Evolutionary conservation across 331 rosid genomes (phyloP), one percentile per base, ranked within the genome.

Genomic region (Arachis monticola): DNA sequence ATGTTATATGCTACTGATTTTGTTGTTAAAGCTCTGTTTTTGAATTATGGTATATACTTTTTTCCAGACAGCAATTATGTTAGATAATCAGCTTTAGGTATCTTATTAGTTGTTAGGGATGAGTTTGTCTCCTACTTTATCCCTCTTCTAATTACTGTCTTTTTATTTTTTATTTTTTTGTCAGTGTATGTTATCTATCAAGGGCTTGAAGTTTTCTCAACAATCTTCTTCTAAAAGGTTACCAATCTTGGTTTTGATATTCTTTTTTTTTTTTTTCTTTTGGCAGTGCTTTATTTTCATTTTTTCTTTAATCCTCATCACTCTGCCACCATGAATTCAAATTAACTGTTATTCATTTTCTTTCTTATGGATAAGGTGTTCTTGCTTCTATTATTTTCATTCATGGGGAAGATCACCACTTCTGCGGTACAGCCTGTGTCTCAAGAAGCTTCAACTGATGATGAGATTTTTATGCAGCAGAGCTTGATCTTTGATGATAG

Each of bases 401-500:
- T 71, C 71, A 85, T 83, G 93, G 93, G 92, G 82, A 90, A 81
- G 69, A 74, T 87, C 83, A 67, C 85, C 11, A 48, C 89, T 63
- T 88, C 97, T 77, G 79, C 82, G 65, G 47, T 85, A 1, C 83
- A 74, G 76, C 88, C 86, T 7, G 13, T 77, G 47, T 80, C 97
- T 65, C 77, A 77, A 41, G 89, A 87, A 74, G 82, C 89, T 68
- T 92, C 97, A n/a, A 90, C 92, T 81, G 90, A 86, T 59, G 99
- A 95, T 73, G 99, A 95, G 91, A 88, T 84, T 86, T 92, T 90
- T 71, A 95, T 95, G 99, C 89, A 90, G 63, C 99, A 92, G 70
- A 89, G 99, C 84, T 75, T 95, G 90, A 84, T 95, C 48, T 95
- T 95, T 80, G 89, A 96, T 79, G 98, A 95, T 80, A 87, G 99